Percentiles rank a stretch among this genome's conserved stretches.
phyloP scores from a whole-genome alignment of 2,329 filamentous ascomycete species.

The Botrytis cinerea region DNA sequence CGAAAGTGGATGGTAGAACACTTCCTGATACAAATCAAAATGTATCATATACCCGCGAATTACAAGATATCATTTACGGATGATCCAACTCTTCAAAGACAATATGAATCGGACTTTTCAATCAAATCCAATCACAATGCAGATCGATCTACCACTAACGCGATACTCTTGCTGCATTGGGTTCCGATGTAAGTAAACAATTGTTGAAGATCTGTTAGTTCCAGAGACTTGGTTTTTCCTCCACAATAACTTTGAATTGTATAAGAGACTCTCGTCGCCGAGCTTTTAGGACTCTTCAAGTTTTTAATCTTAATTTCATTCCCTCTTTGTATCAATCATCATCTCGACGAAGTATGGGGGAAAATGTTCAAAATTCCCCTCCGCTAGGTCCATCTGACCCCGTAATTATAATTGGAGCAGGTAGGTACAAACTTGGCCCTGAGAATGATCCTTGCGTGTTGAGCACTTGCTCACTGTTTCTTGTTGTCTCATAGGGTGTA shows the following conservation, averaged over 20 bases:
- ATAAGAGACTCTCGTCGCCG: background rate
- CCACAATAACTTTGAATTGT: background rate
- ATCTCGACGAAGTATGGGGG: background rate
- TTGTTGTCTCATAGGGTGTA: constrained; percentile 41
- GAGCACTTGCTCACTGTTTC: background rate
- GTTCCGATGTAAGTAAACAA: background rate
- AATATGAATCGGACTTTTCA: background rate
- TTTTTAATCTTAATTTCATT: background rate
- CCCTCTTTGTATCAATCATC: background rate
- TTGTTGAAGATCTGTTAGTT: background rate
- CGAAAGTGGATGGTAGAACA: background rate
- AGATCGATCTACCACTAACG: background rate
- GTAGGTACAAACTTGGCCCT: constrained; percentile 27
- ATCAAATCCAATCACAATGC: background rate
- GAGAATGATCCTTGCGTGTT: background rate
- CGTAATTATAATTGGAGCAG: constrained; percentile 35
- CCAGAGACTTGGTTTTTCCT: background rate
- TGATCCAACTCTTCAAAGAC: background rate
- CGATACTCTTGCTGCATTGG: background rate
- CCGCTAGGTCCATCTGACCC: background rate
- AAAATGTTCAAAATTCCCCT: background rate
- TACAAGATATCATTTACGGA: background rate
- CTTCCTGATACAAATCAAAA: background rate
- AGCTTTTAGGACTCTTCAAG: background rate
- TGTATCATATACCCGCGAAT: background rate